These are phyloP conservation scores for Lentinus tigrinus DNA, from an alignment of 768 basidiomycete genomes.

Conservation along the genomic window DNA sequence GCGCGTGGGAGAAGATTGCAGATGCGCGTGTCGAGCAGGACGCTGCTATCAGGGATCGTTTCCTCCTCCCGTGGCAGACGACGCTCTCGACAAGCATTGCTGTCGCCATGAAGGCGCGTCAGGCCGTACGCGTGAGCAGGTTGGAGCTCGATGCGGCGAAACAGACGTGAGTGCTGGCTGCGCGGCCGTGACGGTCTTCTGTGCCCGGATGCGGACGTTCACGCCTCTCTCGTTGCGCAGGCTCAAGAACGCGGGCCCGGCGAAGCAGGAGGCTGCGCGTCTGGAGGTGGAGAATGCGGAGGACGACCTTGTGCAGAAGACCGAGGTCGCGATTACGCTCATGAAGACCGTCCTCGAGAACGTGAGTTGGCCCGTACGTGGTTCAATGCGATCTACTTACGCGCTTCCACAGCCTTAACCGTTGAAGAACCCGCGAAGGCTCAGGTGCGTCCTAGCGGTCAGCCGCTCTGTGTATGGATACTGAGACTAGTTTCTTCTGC, in stretches of 20 bases:
- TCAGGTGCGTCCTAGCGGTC: slow-evolving; percentile 46
- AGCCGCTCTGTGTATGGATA: no score
- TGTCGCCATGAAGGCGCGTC: slow-evolving; percentile 92
- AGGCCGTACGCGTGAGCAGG: slow-evolving; percentile 75
- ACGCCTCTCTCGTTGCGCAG: slow-evolving; percentile 45
- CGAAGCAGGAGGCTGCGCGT: slow-evolving; percentile 87
- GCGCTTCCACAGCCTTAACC: slow-evolving; percentile 75
- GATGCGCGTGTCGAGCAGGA: slow-evolving; percentile 82
- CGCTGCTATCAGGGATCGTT: slow-evolving; percentile 58
- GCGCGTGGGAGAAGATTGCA: slow-evolving; percentile 83
- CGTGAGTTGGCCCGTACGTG: no score
- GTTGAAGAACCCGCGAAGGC: slow-evolving; percentile 88
- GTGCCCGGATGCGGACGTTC: not conserved
- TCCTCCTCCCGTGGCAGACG: slow-evolving; percentile 83
- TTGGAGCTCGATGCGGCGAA: slow-evolving; percentile 91
- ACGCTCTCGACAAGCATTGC: slow-evolving; percentile 84
- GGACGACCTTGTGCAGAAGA: slow-evolving; percentile 96
- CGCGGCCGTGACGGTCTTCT: slow-evolving; percentile 75
- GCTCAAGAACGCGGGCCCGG: slow-evolving; percentile 71
- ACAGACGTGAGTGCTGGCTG: slow-evolving; percentile 58
- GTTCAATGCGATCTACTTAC: no score
- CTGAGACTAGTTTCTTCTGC: not conserved
- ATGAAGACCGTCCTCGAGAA: slow-evolving; percentile 99
- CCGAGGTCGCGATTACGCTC: slow-evolving; percentile 92
- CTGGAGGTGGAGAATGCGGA: slow-evolving; percentile 92